phyloP scores from a whole-genome alignment of 1,284 basidiomycete genomes.

The Caloboletus inedulis region DNA sequence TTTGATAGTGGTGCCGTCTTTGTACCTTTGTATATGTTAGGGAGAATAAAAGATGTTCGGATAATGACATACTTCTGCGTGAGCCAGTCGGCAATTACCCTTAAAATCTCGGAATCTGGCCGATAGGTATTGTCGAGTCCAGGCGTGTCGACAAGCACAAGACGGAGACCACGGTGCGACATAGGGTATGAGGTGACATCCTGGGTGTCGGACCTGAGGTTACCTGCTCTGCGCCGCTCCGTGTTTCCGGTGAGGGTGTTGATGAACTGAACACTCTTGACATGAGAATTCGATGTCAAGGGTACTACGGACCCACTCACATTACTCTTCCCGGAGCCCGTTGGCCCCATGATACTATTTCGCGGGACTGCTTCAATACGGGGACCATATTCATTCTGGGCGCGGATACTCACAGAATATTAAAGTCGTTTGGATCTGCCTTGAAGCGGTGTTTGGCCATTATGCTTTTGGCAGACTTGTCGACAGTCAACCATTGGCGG shows the following conservation, averaged over 20 bases:
- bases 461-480: not conserved
- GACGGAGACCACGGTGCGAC: not conserved
- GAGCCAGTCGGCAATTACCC: constrained; percentile 26
- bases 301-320: constrained; percentile 2
- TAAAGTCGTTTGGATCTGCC: not conserved
- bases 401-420: constrained; percentile 13
- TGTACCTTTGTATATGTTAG: constrained; percentile 11
- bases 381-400: not conserved
- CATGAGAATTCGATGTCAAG: not conserved
- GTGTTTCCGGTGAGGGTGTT: constrained; percentile 9
- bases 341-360: constrained; percentile 22
- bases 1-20: constrained; percentile 2
- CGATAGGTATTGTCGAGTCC: constrained; percentile 28
- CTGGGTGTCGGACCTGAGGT: constrained; percentile 16
- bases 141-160: constrained; percentile 29
- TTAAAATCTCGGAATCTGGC: constrained; percentile 26
- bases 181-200: constrained; percentile 8
- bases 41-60: too few species aligned
- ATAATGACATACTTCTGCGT: constrained; percentile 16
- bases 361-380: not conserved
- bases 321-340: constrained; percentile 25
- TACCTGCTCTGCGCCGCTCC: not conserved
- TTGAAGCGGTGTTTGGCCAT: constrained; percentile 13
- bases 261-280: constrained; percentile 15
- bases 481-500: not conserved